Conservation (phyloP, 768 basidiomycete species). For the Lactarius trivialis region DNA sequence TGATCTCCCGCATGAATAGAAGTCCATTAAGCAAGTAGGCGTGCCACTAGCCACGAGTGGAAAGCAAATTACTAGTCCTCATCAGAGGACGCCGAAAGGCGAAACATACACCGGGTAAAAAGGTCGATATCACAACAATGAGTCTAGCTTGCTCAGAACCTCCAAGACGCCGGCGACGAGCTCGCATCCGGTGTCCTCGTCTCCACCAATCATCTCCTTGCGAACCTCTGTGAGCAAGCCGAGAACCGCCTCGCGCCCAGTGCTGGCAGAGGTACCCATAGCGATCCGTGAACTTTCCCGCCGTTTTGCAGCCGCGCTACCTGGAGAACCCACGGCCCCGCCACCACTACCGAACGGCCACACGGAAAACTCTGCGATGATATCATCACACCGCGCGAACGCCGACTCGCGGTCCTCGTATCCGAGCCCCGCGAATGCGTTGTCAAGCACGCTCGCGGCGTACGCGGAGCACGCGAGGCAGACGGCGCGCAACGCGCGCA, state of each 20-base stretch:
- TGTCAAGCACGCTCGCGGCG: conserved; percentile 92
- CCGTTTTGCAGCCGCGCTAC: conserved; percentile 25
- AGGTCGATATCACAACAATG: conserved; percentile 47
- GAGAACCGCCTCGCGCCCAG: conserved; percentile 59
- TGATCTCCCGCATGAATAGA: not conserved
- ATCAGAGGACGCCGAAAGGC: conserved; percentile 1
- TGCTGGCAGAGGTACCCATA: conserved; percentile 44
- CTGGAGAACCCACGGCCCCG: conserved; percentile 14
- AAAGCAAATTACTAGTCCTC: conserved; percentile 7
- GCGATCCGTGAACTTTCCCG: conserved; percentile 44
- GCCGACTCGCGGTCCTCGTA: conserved; percentile 94
- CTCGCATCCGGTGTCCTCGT: conserved; percentile 86
- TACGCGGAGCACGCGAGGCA: conserved; percentile 88
- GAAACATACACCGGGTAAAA: conserved; percentile 10
- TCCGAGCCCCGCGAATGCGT: conserved; percentile 79
- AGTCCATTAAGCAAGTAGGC: not conserved
- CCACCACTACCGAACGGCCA: conserved; percentile 74
- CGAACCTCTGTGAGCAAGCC: conserved; percentile 69
- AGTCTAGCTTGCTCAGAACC: conserved; percentile 89
- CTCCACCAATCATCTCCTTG: conserved; percentile 55
- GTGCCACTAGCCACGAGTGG: not conserved
- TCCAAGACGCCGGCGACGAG: conserved; percentile 88
- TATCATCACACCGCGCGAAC: conserved; percentile 89
- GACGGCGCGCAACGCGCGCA: conserved; percentile 72
- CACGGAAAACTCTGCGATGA: conserved; percentile 80